phyloP scores from a whole-genome alignment of 192 early-diverging fungal species.

The Obelidium mucronatum region DNA sequence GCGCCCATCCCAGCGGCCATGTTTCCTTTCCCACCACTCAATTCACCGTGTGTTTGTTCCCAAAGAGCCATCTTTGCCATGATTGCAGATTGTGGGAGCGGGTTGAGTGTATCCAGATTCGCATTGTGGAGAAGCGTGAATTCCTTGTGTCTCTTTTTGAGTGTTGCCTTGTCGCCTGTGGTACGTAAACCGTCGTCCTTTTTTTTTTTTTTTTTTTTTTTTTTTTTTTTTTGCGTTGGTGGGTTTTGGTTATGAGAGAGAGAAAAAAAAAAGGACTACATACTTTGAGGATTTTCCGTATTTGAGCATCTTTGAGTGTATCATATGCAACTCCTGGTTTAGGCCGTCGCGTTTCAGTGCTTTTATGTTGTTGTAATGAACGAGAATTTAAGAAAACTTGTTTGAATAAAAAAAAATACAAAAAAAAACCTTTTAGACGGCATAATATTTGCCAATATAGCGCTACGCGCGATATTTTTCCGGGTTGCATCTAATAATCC shows the following conservation, averaged over 20 bases:
- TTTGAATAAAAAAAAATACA: too few relatives aligned
- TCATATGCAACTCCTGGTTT: slow-evolving; percentile 29
- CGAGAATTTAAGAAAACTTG: background rate
- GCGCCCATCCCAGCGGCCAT: slow-evolving; percentile 1
- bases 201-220: background rate
- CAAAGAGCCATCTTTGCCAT: slow-evolving; percentile 1
- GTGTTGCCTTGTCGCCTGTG: slow-evolving; percentile 32
- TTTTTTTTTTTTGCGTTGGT: too few relatives aligned
- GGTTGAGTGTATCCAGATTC: slow-evolving; percentile 18
- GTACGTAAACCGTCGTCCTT: slow-evolving; percentile 25
- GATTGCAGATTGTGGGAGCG: slow-evolving; percentile 3
- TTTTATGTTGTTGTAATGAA: background rate
- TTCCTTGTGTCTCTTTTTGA: slow-evolving; percentile 30
- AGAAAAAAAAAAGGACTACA: too few relatives aligned
- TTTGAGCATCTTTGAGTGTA: slow-evolving; percentile 14
- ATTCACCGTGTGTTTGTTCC: slow-evolving; percentile 15
- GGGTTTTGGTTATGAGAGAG: background rate
- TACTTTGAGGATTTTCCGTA: slow-evolving; percentile 18
- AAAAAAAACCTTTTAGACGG: background rate
- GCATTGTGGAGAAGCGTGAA: slow-evolving; percentile 26
- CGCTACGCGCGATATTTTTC: background rate
- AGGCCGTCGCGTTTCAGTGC: background rate
- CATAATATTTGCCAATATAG: background rate
- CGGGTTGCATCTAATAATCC: too few relatives aligned
- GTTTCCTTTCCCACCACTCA: background rate